Evolutionary conservation across 768 basidiomycete genomes (phyloP).

Genomic region (Clitopilus hobsonii): DNA sequence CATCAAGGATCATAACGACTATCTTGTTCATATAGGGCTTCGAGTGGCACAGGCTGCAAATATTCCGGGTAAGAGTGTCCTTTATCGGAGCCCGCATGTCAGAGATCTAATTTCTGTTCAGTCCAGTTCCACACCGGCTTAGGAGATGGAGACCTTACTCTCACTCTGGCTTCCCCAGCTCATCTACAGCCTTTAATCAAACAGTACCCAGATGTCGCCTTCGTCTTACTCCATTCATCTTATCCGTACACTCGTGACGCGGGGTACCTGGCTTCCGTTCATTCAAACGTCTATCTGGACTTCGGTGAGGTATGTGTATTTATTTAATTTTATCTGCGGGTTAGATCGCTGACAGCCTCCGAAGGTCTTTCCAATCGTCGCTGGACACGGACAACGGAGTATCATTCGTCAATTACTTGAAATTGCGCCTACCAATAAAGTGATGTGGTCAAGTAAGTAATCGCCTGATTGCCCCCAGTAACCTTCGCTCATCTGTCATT

Average conservation of each 20-base stretch:
- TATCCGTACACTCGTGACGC: constrained; percentile 79
- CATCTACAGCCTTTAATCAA: constrained; percentile 67
- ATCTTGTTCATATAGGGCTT: constrained; percentile 53
- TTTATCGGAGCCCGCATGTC: neutral
- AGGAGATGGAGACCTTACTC: constrained; percentile 67
- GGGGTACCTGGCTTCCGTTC: constrained; percentile 69
- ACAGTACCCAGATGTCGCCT: constrained; percentile 50
- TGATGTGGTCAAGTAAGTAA: constrained; percentile 71
- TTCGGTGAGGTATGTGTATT: constrained; percentile 57
- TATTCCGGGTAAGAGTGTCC: constrained; percentile 44
- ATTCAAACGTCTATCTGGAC: constrained; percentile 72
- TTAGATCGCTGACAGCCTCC: neutral
- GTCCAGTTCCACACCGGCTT: constrained; percentile 86
- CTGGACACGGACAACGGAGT: constrained; percentile 53
- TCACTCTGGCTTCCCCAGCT: constrained; percentile 56
- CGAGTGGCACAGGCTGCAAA: constrained; percentile 36
- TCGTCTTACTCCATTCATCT: constrained; percentile 72
- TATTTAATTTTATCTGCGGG: neutral
- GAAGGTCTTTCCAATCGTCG: constrained; percentile 64
- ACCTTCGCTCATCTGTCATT: neutral
- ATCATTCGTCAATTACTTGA: constrained; percentile 65
- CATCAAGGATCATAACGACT: constrained; percentile 63
- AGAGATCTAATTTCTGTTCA: constrained; percentile 18
- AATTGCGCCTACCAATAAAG: constrained; percentile 70
- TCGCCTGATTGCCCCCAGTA: neutral